Evolutionary conservation across 2,329 filamentous ascomycete species (phyloP).

Genomic region (Corniculantispora saksenae): DNA sequence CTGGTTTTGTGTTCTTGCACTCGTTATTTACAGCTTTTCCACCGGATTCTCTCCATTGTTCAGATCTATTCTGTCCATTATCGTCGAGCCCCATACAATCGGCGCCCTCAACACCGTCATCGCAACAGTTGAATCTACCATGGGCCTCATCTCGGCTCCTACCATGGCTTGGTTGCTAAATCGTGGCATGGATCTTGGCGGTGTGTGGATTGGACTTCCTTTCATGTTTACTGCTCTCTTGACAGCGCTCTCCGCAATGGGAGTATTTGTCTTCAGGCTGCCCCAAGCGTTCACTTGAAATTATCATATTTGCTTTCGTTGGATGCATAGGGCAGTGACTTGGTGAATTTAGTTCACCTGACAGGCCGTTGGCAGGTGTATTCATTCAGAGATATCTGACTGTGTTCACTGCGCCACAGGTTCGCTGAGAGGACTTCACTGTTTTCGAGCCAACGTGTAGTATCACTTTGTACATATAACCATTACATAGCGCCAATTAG

Average conservation of each 20-base stretch:
- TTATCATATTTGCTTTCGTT: no score
- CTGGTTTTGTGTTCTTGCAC: constrained; percentile 38
- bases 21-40: constrained; percentile 49
- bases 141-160: constrained; percentile 49
- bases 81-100: constrained; percentile 55
- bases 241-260: constrained; percentile 29
- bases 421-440: no score
- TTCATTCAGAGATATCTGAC: no score
- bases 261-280: constrained; percentile 34
- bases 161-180: constrained; percentile 49
- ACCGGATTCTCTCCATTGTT: constrained; percentile 44
- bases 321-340: no score
- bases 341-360: no score
- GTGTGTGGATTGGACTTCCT: constrained; percentile 51
- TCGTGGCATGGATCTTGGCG: constrained; percentile 47
- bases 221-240: constrained; percentile 42
- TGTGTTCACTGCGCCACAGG: no score
- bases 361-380: no score
- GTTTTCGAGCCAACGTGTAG: no score
- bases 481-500: no score
- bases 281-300: constrained; percentile 21
- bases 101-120: constrained; percentile 56
- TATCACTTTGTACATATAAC: no score
- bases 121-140: constrained; percentile 49
- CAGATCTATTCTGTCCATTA: constrained; percentile 52